These are phyloP conservation scores for Davidsoniella australis DNA, from an alignment of 2,329 filamentous ascomycete species.

Conservation along the genomic window DNA sequence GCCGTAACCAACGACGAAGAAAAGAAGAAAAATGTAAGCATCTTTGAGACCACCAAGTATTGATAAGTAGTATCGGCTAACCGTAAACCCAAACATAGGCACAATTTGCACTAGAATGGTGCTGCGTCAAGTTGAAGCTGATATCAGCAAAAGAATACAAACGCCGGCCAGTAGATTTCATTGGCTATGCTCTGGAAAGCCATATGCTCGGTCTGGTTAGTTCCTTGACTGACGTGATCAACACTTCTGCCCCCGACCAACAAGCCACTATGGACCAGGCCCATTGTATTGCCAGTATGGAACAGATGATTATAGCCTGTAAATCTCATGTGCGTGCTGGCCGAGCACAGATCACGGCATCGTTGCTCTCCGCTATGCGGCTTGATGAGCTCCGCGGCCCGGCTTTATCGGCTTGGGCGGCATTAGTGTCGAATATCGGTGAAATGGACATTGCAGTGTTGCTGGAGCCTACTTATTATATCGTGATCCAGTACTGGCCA, in stretches of 20 bases:
- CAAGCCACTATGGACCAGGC: conserved; percentile 50
- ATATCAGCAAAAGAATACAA: conserved; percentile 25
- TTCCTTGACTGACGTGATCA: conserved; percentile 61
- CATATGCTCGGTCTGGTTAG: conserved; percentile 80
- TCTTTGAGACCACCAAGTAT: not conserved
- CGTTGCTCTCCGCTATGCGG: conserved; percentile 66
- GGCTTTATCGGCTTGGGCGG: conserved; percentile 71
- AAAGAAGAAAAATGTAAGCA: conserved; percentile 38
- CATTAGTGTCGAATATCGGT: conserved; percentile 57
- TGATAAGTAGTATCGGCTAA: too few relatives aligned
- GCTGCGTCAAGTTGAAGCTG: conserved; percentile 24
- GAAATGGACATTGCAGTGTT: conserved; percentile 65
- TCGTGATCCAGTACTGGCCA: conserved; percentile 68
- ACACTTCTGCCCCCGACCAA: conserved; percentile 38
- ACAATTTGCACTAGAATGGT: conserved; percentile 28
- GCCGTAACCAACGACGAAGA: conserved; percentile 50
- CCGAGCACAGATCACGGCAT: conserved; percentile 88
- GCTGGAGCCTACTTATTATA: conserved; percentile 76
- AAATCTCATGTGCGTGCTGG: conserved; percentile 58
- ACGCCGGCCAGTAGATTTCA: conserved; percentile 35
- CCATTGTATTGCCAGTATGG: conserved; percentile 64
- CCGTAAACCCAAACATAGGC: not conserved
- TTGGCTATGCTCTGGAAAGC: conserved; percentile 62
- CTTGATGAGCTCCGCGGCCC: conserved; percentile 57
- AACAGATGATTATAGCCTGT: conserved; percentile 70